Evolutionary conservation across 345 rosid genomes (phyloP).

Genomic region (Cardamine resedifolia): DNA sequence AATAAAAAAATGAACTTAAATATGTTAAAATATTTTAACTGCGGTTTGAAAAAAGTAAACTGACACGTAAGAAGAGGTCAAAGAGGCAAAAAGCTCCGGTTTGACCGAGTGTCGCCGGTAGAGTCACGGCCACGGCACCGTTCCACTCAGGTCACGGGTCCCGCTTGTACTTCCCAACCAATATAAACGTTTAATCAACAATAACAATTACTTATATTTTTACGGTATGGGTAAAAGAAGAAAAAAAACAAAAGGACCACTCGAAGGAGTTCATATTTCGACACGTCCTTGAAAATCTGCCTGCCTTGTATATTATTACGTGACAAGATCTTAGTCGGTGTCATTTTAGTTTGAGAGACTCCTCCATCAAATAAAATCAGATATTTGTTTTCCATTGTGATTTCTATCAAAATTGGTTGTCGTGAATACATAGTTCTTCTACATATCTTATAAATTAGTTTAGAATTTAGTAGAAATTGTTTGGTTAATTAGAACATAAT

Average conservation of each 20-base stretch:
- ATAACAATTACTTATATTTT: neutral
- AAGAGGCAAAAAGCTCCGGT: constrained; percentile 50
- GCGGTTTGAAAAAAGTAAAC: neutral
- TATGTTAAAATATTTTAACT: constrained; percentile 3
- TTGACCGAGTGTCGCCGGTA: constrained; percentile 57
- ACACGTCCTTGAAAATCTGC: neutral
- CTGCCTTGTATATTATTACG: no score
- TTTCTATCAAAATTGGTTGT: neutral
- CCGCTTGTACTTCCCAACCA: constrained; percentile 17
- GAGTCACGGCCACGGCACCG: constrained; percentile 51
- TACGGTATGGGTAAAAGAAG: neutral
- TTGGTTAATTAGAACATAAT: neutral
- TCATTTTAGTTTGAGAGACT: neutral
- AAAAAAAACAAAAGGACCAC: neutral
- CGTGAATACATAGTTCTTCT: neutral
- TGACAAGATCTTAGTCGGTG: constrained; percentile 3
- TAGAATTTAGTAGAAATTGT: neutral
- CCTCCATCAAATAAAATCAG: neutral
- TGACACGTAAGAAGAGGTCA: constrained; percentile 45
- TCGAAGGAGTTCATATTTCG: neutral
- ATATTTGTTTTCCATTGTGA: neutral
- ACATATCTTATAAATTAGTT: neutral
- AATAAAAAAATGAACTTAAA: neutral
- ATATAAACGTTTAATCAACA: neutral
- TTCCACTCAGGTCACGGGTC: constrained; percentile 25